Percentiles rank a stretch among this genome's conserved stretches.
These are phyloP conservation scores for Saprolegnia parasitica DNA, from an alignment of 352 stramenopile species.

Conservation along the genomic window DNA sequence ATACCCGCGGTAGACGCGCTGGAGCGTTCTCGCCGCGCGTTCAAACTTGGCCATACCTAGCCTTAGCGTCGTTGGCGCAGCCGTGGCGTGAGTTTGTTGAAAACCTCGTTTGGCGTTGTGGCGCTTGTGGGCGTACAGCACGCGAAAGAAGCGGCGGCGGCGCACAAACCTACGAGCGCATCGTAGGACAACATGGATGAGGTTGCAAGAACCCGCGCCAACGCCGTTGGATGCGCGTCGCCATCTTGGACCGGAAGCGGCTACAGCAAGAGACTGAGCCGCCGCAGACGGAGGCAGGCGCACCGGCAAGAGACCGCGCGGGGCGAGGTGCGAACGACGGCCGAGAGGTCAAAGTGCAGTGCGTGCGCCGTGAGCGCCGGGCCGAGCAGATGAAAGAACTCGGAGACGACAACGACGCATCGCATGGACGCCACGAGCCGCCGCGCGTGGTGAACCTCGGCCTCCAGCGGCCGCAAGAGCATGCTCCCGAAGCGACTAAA, in stretches of 20 bases:
- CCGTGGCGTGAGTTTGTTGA: no score
- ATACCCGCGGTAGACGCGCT: conserved; percentile 42
- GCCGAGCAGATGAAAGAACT: conserved; percentile 40
- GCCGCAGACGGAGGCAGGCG: background rate
- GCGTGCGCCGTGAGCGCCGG: conserved; percentile 30
- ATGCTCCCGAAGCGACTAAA: background rate
- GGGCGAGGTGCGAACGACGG: background rate
- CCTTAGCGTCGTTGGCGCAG: conserved; percentile 29
- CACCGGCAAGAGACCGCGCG: conserved; percentile 15
- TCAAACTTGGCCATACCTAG: conserved; percentile 37
- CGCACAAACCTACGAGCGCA: conserved; percentile 26
- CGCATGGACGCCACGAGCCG: conserved; percentile 51
- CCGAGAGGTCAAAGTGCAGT: background rate
- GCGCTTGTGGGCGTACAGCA: conserved; percentile 3
- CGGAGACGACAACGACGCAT: conserved; percentile 39
- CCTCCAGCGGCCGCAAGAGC: background rate
- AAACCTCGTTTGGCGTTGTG: conserved; percentile 8
- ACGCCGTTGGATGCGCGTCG: conserved; percentile 30
- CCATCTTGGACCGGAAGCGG: conserved; percentile 14
- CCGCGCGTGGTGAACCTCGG: conserved; percentile 34
- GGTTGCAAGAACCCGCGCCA: conserved; percentile 29
- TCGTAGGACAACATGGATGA: no score
- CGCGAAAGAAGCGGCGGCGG: conserved; percentile 30
- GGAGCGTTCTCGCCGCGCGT: conserved; percentile 37
- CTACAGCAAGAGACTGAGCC: conserved; percentile 36